Conservation (phyloP, 108 stramenopile genomes). For the Mayamaea pseudoterrestris region DNA sequence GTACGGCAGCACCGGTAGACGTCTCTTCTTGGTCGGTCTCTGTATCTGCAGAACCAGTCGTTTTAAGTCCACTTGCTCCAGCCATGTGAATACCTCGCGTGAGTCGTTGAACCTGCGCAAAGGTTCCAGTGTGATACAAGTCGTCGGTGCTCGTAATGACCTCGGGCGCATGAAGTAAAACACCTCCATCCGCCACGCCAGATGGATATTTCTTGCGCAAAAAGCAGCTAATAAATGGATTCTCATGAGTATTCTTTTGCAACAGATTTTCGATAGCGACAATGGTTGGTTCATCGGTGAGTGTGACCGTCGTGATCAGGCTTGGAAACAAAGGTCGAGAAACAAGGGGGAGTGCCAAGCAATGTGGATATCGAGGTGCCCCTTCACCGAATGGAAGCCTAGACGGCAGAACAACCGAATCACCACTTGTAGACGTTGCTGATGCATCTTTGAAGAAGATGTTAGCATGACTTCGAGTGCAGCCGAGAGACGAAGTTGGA, state of each 20-base stretch:
- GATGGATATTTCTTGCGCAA: slow-evolving; percentile 48
- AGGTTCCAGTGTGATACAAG: slow-evolving; percentile 70
- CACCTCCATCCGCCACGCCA: slow-evolving; percentile 57
- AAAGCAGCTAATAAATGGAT: slow-evolving; percentile 65
- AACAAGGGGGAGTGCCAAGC: slow-evolving; percentile 63
- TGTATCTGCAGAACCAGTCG: slow-evolving; percentile 6
- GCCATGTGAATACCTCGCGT: slow-evolving; percentile 19
- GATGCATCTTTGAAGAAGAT: background rate
- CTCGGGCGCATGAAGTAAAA: slow-evolving; percentile 57
- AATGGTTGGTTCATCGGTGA: slow-evolving; percentile 66
- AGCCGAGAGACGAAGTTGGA: background rate
- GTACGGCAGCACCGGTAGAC: slow-evolving; percentile 41
- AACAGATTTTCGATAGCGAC: slow-evolving; percentile 55
- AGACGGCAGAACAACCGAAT: slow-evolving; percentile 13
- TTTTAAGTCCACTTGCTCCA: background rate
- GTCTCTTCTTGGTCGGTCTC: slow-evolving; percentile 13
- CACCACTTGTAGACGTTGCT: no score
- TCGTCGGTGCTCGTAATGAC: slow-evolving; percentile 53
- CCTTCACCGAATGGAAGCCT: slow-evolving; percentile 57
- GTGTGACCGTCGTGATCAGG: slow-evolving; percentile 54
- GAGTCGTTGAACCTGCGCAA: slow-evolving; percentile 74
- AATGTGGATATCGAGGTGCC: slow-evolving; percentile 70
- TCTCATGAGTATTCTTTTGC: slow-evolving; percentile 20
- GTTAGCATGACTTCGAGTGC: background rate
- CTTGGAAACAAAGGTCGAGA: slow-evolving; percentile 75